Evolutionary conservation across 2,329 filamentous ascomycete species (phyloP).

Genomic region (Aspergillus unguis): DNA sequence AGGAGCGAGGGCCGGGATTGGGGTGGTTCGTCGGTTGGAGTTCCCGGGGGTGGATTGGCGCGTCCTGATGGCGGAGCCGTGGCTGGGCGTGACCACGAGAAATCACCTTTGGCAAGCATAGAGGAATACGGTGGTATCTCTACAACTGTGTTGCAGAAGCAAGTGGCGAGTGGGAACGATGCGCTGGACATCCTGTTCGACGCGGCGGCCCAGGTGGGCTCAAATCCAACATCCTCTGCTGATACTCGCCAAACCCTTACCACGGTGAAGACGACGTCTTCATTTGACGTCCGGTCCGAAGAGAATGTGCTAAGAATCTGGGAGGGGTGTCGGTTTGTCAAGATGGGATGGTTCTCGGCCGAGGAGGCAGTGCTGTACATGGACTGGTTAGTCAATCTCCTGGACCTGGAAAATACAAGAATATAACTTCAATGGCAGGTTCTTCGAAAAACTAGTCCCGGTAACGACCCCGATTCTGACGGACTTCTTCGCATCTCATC

Average conservation of each 20-base stretch:
- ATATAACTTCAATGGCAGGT: slow-evolving; percentile 22
- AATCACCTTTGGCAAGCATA: neutral
- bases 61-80: neutral
- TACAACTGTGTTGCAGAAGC: slow-evolving; percentile 45
- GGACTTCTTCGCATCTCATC: slow-evolving; percentile 46
- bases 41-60: neutral
- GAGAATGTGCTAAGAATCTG: slow-evolving; percentile 41
- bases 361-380: slow-evolving; percentile 51
- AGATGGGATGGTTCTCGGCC: slow-evolving; percentile 54
- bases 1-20: too few species aligned
- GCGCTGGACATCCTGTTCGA: slow-evolving; percentile 51
- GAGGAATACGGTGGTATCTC: slow-evolving; percentile 21
- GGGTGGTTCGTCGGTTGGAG: too few species aligned
- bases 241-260: slow-evolving; percentile 19
- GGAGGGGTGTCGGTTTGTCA: slow-evolving; percentile 51
- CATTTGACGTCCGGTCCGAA: neutral
- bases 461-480: slow-evolving; percentile 47
- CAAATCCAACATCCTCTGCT: slow-evolving; percentile 23
- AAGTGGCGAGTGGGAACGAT: slow-evolving; percentile 52
- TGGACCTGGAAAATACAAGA: neutral
- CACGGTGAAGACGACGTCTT: neutral
- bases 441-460: slow-evolving; percentile 48
- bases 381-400: slow-evolving; percentile 37
- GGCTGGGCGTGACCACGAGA: neutral
- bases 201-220: slow-evolving; percentile 41